phyloP scores from a whole-genome alignment of 116 monocot species.

The Phalaenopsis hybrid region DNA sequence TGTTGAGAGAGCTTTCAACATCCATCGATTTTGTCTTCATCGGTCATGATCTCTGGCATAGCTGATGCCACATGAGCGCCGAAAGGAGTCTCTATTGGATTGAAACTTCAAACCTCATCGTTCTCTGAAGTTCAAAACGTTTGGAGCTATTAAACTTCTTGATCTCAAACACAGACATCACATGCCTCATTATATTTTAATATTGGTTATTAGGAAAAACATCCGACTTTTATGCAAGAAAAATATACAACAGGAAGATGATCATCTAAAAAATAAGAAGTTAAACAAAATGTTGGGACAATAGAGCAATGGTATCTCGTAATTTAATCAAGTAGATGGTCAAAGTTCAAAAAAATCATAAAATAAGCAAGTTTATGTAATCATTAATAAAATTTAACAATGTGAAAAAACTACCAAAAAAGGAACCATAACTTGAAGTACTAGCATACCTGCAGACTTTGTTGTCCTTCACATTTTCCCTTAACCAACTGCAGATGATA shows the following conservation, averaged over 20 bases:
- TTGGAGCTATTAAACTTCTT: background rate
- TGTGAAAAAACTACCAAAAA: background rate
- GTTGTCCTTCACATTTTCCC: slow-evolving; percentile 54
- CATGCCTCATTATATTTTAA: too few relatives aligned
- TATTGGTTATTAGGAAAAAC: too few relatives aligned
- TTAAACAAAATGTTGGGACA: background rate
- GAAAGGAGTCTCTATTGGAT: background rate
- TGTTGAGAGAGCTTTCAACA: background rate
- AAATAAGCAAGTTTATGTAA: background rate
- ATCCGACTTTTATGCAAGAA: background rate
- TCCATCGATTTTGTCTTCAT: background rate
- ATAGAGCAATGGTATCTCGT: background rate
- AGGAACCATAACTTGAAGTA: slow-evolving; percentile 3
- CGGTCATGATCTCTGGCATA: background rate
- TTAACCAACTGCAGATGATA: slow-evolving; percentile 61
- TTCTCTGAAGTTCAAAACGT: background rate
- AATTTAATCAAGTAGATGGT: background rate
- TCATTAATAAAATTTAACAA: background rate
- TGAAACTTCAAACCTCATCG: background rate
- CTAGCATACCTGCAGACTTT: slow-evolving; percentile 34
- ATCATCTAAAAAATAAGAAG: background rate
- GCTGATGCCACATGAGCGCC: background rate
- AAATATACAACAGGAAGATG: background rate
- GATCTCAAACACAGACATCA: background rate
- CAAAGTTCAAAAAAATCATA: background rate